A percentile compares a stretch with the other conserved stretches of the same genome.
Evolutionary conservation across 352 stramenopile species (phyloP).

Genomic region (Labyrinthula sp.): DNA sequence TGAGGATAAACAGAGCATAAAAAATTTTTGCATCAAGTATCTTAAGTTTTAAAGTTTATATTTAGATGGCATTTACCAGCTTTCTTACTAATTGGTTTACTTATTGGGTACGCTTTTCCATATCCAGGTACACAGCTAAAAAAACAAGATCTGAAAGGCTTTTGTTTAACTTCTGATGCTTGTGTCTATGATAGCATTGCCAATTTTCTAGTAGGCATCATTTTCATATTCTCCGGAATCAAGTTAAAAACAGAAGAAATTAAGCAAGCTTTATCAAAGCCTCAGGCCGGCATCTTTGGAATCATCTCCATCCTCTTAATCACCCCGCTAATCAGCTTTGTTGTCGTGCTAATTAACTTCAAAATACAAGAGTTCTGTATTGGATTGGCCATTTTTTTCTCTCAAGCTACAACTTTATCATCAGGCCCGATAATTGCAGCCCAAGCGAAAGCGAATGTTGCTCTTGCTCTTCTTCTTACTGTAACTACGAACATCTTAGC

Average conservation of each 20-base stretch:
- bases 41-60: conserved; percentile 8
- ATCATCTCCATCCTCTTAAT: conserved; percentile 34
- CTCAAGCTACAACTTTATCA: conserved; percentile 35
- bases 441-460: conserved; percentile 37
- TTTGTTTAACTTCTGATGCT: conserved; percentile 3
- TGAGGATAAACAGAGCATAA: too few species aligned
- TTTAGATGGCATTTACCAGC: conserved; percentile 32
- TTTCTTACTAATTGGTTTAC: conserved; percentile 24
- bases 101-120: conserved; percentile 22
- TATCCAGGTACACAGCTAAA: conserved; percentile 6
- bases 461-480: conserved; percentile 37
- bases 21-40: too few species aligned
- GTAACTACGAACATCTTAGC: conserved; percentile 38
- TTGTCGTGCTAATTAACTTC: conserved; percentile 33
- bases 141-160: conserved; percentile 17
- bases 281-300: conserved; percentile 27
- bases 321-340: conserved; percentile 34
- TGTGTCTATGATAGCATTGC: conserved; percentile 22
- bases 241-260: conserved; percentile 32
- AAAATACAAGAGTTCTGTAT: conserved; percentile 32
- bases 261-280: conserved; percentile 1
- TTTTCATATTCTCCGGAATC: conserved; percentile 30
- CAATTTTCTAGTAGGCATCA: conserved; percentile 14
- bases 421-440: conserved; percentile 33
- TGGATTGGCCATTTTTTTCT: conserved; percentile 36